Conservation (phyloP, 2,329 filamentous ascomycete species). For the Fusarium torulosum region DNA sequence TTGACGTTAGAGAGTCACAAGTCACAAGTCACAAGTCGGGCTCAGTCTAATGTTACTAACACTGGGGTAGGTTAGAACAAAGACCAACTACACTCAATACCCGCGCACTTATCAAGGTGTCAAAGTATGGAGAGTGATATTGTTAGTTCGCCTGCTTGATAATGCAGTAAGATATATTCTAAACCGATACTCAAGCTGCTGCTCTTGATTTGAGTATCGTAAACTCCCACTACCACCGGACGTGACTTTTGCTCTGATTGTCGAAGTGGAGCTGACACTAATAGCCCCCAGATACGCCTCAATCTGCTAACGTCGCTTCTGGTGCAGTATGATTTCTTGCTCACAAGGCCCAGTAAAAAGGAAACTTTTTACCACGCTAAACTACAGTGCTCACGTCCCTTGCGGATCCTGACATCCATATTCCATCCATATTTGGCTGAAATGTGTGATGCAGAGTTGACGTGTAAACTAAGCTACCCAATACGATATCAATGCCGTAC, state of each 20-base stretch:
- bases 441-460: conserved; percentile 33
- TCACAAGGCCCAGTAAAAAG: conserved; percentile 35
- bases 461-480: conserved; percentile 18
- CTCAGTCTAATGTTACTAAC: conserved; percentile 11
- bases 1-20: not conserved
- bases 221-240: not conserved
- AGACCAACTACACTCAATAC: no score
- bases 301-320: conserved; percentile 32
- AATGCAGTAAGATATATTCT: not conserved
- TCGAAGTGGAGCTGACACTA: conserved; percentile 21
- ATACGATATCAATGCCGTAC: not conserved
- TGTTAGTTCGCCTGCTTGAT: not conserved
- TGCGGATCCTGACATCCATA: conserved; percentile 24
- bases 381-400: conserved; percentile 36
- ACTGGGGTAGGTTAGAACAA: conserved; percentile 6
- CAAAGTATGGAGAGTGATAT: not conserved
- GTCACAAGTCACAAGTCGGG: not conserved
- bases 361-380: conserved; percentile 32
- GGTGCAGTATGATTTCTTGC: conserved; percentile 15
- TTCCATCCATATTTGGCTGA: conserved; percentile 5
- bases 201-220: not conserved
- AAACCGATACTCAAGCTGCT: not conserved
- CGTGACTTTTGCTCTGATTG: conserved; percentile 2
- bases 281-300: conserved; percentile 25
- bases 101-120: not conserved